A percentile compares a stretch with the other conserved stretches of the same genome.
These are phyloP conservation scores for Paracoccidioides brasiliensis DNA, from an alignment of 2,329 filamentous ascomycete genomes.

Conservation along the genomic window DNA sequence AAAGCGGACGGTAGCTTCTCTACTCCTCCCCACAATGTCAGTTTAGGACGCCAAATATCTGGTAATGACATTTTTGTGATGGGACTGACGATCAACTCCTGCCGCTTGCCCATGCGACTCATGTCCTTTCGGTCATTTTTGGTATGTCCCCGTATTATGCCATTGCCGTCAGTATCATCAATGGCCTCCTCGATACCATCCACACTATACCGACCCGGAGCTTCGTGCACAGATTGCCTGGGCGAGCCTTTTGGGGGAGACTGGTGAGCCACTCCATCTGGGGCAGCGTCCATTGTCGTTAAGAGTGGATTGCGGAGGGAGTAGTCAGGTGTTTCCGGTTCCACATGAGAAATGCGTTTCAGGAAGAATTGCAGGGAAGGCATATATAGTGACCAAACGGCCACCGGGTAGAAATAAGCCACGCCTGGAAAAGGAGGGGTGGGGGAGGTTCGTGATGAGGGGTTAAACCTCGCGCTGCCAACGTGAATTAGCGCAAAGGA, in stretches of 20 bases:
- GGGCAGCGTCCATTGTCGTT: not conserved
- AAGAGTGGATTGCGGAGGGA: not conserved
- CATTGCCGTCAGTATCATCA: constrained; percentile 1
- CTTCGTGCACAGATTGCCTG: not conserved
- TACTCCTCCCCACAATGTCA: constrained; percentile 8
- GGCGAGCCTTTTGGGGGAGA: constrained; percentile 1
- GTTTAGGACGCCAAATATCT: not conserved
- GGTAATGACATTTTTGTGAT: no score
- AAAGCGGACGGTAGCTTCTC: constrained; percentile 22
- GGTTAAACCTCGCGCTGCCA: not conserved
- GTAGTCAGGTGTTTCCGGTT: not conserved
- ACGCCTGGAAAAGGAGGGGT: not conserved
- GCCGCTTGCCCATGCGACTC: constrained; percentile 22
- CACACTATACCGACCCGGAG: constrained; percentile 1
- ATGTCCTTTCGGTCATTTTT: constrained; percentile 20
- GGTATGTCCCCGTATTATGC: constrained; percentile 6
- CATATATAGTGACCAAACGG: not conserved
- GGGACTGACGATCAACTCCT: constrained; percentile 20
- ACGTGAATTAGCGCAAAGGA: no score
- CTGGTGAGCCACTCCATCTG: not conserved
- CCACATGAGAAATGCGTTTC: not conserved
- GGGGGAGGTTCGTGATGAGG: not conserved
- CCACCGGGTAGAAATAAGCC: not conserved
- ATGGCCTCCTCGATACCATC: constrained; percentile 4
- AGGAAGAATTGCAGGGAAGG: not conserved